Evolutionary conservation across 371 early-diverging fungal species (phyloP), one percentile per base, ranked within the genome.

Genomic region (Quaeritorhiza haematococci): DNA sequence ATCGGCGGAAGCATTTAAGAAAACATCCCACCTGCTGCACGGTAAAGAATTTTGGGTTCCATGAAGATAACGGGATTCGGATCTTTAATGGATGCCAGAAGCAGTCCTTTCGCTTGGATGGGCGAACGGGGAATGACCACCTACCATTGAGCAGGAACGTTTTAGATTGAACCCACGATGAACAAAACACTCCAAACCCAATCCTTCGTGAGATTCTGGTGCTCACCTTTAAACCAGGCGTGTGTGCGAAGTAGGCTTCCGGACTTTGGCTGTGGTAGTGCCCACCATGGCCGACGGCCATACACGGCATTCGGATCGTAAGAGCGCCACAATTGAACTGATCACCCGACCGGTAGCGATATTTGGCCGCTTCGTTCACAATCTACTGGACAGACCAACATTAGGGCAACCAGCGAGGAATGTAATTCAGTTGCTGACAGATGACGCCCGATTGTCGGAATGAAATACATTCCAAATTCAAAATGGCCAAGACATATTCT

Each of bases 321-420:
- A 98, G 73, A 0, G 94, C 93, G 33, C 94, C 98, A 19, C 84
- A 87, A 64, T 94, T 77, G 62, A 96, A 98, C 64, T 86, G 79
- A 57, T 89, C 88, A 27, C 98, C 98, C 7, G 94, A 92, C 33
- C 98, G 84, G 74, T 96, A 98, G 46, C 98, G 84, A 67, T 85
- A 95, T 73, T 98, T 98, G 33, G 97, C 95, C 19, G 97, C 97
- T 74, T 98, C 98, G 69, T 98, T 98, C n/a, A 95, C 96, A 45
- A 98, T 64, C 86, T 71, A 46, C 28, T 23, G 24, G 7, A 28
- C 28, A 38, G 10, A 38, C 13, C 10, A 38, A 10, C 38, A 30
- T 33, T 17, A 5, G 30, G 28, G 33, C 10, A 21, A 27, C 10
- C 28, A 28, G 50, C 7, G 33, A 26, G 33, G 33, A 30, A 6